Percentiles rank a stretch among this genome's conserved stretches.
Conservation (phyloP, 2,329 filamentous ascomycete species). For the Sordariomycetes sp. region DNA sequence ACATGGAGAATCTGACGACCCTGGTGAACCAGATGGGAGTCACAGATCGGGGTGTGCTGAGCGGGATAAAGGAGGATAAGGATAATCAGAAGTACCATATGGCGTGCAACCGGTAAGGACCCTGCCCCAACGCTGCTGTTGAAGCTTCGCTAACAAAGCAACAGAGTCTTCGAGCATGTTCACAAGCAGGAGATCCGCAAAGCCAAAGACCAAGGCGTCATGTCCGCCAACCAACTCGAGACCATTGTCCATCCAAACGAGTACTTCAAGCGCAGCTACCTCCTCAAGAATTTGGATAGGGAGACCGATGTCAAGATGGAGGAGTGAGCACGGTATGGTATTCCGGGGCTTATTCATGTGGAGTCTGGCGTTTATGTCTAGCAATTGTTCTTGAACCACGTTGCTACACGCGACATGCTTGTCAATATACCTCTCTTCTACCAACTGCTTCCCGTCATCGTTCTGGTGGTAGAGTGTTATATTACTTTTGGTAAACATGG, state of each 20-base stretch:
- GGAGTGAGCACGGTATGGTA: constrained; percentile 20
- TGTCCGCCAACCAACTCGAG: constrained; percentile 70
- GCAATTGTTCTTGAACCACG: too few species aligned
- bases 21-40: constrained; percentile 75
- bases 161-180: constrained; percentile 74
- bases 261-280: constrained; percentile 91
- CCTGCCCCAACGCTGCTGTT: not conserved
- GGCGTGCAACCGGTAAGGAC: constrained; percentile 73
- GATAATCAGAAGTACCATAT: constrained; percentile 85
- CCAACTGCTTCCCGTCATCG: too few species aligned
- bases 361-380: too few species aligned
- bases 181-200: constrained; percentile 73
- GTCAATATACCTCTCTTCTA: too few species aligned
- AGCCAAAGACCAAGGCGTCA: constrained; percentile 65
- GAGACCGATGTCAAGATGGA: constrained; percentile 50
- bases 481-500: too few species aligned
- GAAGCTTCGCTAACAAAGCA: constrained; percentile 7
- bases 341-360: too few species aligned
- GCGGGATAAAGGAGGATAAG: constrained; percentile 80
- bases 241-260: constrained; percentile 97
- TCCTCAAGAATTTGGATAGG: constrained; percentile 69
- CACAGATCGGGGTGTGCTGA: constrained; percentile 65
- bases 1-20: constrained; percentile 70
- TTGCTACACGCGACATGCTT: too few species aligned
- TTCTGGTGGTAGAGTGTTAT: too few species aligned